Percentiles rank a stretch among this genome's conserved stretches.
Evolutionary conservation across 2,329 filamentous ascomycete species (phyloP).

Genomic region (Zelopaecilomyces penicillatus): DNA sequence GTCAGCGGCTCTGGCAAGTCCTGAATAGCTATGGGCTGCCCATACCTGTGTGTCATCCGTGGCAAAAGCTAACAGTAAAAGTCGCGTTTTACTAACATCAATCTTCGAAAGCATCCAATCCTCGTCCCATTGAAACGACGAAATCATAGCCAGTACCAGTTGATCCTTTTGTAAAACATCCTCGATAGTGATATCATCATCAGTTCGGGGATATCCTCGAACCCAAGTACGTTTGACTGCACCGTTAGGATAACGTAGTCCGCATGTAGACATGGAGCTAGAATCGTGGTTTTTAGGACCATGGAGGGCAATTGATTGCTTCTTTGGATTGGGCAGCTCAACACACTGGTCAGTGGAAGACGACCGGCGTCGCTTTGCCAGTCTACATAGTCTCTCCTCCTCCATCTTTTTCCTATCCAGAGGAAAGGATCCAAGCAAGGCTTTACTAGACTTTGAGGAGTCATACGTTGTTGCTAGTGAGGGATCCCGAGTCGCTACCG

Average conservation of each 20-base stretch:
- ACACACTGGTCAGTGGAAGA: conserved; percentile 17
- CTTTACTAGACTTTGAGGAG: neutral
- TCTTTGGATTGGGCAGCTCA: conserved; percentile 22
- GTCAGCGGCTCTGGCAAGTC: neutral
- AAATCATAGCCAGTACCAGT: conserved; percentile 70
- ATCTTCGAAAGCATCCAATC: conserved; percentile 72
- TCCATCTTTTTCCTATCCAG: conserved; percentile 81
- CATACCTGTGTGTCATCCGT: conserved; percentile 43
- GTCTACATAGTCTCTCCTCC: conserved; percentile 65
- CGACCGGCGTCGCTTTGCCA: conserved; percentile 43
- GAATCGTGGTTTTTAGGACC: no score
- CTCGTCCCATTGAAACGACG: conserved; percentile 79
- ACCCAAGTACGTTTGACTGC: conserved; percentile 77
- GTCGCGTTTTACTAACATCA: conserved; percentile 48
- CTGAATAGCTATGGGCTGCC: no score
- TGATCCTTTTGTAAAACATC: conserved; percentile 70
- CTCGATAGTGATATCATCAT: conserved; percentile 77
- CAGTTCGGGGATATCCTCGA: conserved; percentile 48
- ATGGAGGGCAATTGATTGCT: neutral
- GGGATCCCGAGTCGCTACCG: neutral
- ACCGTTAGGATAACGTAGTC: conserved; percentile 45
- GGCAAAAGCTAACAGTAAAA: conserved; percentile 53
- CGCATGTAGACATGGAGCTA: neutral
- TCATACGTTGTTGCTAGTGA: neutral
- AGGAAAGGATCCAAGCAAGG: conserved; percentile 34